These are phyloP conservation scores for Gymnopilus dilepis DNA, from an alignment of 768 basidiomycete genomes.

Conservation along the genomic window DNA sequence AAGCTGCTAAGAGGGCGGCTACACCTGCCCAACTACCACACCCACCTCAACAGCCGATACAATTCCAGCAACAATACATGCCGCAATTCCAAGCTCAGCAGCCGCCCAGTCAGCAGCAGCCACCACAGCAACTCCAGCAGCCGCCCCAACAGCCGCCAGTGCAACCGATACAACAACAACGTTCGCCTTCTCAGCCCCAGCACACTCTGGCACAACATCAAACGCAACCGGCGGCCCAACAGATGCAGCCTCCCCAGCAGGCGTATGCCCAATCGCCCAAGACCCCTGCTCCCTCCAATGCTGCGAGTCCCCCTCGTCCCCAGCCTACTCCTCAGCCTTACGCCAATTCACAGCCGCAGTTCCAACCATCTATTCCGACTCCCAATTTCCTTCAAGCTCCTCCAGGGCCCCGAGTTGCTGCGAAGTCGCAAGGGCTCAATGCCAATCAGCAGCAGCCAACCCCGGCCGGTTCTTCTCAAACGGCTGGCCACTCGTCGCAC, in stretches of 20 bases:
- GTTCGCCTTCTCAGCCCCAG: constrained; percentile 24
- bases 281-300: constrained; percentile 1
- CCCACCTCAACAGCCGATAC: constrained; percentile 23
- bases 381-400: constrained; percentile 23
- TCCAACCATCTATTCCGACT: constrained; percentile 16
- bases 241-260: constrained; percentile 17
- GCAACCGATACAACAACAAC: constrained; percentile 22
- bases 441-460: constrained; percentile 24
- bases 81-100: not conserved
- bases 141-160: constrained; percentile 14
- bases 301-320: constrained; percentile 10
- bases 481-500: not conserved
- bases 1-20: constrained; percentile 40
- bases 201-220: constrained; percentile 21
- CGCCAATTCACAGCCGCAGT: constrained; percentile 8
- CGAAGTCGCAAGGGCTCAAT: constrained; percentile 8
- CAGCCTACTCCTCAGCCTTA: constrained; percentile 22
- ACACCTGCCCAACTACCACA: constrained; percentile 39
- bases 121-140: constrained; percentile 18
- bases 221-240: constrained; percentile 22
- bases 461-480: constrained; percentile 8
- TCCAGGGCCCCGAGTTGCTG: constrained; percentile 8
- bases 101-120: constrained; percentile 14
- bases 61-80: too few relatives aligned
- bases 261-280: constrained; percentile 24